Percentiles rank a stretch among this genome's conserved stretches.
Conservation (phyloP, 805 yeast genomes). For the Candida odintsovae region DNA sequence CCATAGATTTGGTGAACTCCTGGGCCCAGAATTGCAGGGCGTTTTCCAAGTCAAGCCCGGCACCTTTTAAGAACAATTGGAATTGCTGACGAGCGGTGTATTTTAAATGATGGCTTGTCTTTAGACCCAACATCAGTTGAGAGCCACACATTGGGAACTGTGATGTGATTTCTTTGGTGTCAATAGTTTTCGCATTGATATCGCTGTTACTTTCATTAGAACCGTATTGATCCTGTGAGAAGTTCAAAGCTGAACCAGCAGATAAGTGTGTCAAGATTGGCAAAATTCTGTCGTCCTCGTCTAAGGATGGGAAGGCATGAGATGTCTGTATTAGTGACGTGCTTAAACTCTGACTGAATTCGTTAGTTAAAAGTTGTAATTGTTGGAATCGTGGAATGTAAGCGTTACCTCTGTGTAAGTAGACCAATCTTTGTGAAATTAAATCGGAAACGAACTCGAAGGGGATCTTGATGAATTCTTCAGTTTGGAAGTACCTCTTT, state of each 20-base stretch:
- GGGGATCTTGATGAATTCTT: slow-evolving; percentile 75
- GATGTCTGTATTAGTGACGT: slow-evolving; percentile 59
- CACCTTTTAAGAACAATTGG: slow-evolving; percentile 79
- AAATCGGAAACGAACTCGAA: slow-evolving; percentile 81
- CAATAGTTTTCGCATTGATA: slow-evolving; percentile 58
- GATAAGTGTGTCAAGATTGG: slow-evolving; percentile 81
- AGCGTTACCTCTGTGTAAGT: slow-evolving; percentile 63
- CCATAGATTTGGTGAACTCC: slow-evolving; percentile 61
- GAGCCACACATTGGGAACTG: slow-evolving; percentile 83
- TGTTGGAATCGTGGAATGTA: slow-evolving; percentile 83
- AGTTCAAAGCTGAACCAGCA: slow-evolving; percentile 53
- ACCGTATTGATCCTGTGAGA: slow-evolving; percentile 13
- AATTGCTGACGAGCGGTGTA: slow-evolving; percentile 84
- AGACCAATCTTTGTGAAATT: slow-evolving; percentile 67
- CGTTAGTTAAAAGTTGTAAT: slow-evolving; percentile 59
- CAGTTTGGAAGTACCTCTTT: slow-evolving; percentile 46
- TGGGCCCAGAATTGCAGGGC: slow-evolving; percentile 79
- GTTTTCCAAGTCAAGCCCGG: slow-evolving; percentile 84
- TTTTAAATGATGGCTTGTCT: slow-evolving; percentile 63
- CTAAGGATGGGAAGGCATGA: slow-evolving; percentile 74
- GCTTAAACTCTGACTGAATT: slow-evolving; percentile 46
- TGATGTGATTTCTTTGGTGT: slow-evolving; percentile 43
- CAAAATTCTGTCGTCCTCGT: slow-evolving; percentile 84
- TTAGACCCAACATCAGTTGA: slow-evolving; percentile 57
- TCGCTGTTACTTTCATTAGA: slow-evolving; percentile 28